Conservation (phyloP, 75 land plant genomes). For the Sequoia sempervirens region DNA sequence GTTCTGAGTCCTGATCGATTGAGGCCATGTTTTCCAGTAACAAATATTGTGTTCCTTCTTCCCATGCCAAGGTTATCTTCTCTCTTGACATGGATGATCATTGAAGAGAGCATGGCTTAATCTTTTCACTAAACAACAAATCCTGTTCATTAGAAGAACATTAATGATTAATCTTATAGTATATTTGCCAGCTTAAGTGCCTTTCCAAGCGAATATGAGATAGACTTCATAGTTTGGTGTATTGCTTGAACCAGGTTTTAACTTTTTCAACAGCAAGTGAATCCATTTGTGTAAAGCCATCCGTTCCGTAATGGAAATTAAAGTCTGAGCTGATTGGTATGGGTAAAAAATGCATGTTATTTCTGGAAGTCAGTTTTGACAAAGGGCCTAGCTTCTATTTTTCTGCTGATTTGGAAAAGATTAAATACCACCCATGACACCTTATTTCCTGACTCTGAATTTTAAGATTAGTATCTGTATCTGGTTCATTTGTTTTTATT, state of each 20-base stretch:
- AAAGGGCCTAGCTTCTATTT: background rate
- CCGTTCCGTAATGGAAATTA: background rate
- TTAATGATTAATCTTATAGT: background rate
- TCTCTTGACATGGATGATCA: slow-evolving; percentile 2
- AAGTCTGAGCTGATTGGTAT: background rate
- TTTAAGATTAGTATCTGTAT: background rate
- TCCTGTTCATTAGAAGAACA: background rate
- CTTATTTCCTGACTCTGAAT: background rate
- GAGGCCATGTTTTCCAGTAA: background rate
- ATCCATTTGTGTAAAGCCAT: background rate
- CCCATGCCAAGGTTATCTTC: background rate
- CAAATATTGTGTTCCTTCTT: background rate
- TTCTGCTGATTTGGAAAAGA: background rate
- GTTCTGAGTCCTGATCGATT: background rate
- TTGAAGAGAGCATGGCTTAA: background rate
- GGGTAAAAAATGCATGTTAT: background rate
- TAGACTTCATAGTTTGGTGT: background rate
- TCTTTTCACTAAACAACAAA: background rate
- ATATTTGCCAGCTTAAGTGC: background rate
- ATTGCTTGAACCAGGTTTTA: background rate
- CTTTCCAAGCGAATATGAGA: background rate
- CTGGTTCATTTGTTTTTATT: background rate
- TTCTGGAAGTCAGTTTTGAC: background rate
- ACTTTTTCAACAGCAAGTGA: background rate
- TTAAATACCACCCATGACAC: background rate